Percentiles rank a stretch among this genome's conserved stretches.
Evolutionary conservation across 2,329 filamentous ascomycete species (phyloP).

Genomic region (Torrubiella hemipterigena): DNA sequence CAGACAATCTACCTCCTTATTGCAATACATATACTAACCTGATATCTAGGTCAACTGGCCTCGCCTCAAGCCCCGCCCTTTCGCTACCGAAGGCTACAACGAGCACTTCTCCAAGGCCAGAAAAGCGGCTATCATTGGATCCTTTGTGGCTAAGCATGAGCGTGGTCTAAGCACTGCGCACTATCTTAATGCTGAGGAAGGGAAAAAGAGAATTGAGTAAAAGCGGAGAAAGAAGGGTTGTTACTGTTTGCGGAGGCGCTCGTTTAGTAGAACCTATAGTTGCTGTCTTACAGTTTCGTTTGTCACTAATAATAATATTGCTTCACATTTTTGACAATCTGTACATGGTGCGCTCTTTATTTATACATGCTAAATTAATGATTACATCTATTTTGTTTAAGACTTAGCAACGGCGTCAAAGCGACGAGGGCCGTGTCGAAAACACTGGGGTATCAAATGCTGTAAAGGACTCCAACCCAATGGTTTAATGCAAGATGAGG

Average conservation of each 20-base stretch:
- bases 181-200: conserved; percentile 81
- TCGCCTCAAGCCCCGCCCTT: conserved; percentile 81
- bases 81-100: conserved; percentile 77
- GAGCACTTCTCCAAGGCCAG: conserved; percentile 74
- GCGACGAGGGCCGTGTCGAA: too few species aligned
- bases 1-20: neutral
- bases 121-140: conserved; percentile 71
- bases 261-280: too few species aligned
- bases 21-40: conserved; percentile 9
- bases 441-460: too few species aligned
- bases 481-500: conserved; percentile 1
- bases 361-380: too few species aligned
- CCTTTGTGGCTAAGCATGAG: conserved; percentile 58
- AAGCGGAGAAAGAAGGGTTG: conserved; percentile 4
- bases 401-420: too few species aligned
- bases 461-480: too few species aligned
- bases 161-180: conserved; percentile 72
- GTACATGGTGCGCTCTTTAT: too few species aligned
- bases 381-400: too few species aligned
- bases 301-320: too few species aligned
- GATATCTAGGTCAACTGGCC: conserved; percentile 85
- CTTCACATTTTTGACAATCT: too few species aligned
- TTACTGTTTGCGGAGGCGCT: too few species aligned
- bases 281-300: neutral
- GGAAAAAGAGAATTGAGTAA: conserved; percentile 94